Evolutionary conservation across 2,329 filamentous ascomycete species (phyloP).

Genomic region (Lachnellula arida): DNA sequence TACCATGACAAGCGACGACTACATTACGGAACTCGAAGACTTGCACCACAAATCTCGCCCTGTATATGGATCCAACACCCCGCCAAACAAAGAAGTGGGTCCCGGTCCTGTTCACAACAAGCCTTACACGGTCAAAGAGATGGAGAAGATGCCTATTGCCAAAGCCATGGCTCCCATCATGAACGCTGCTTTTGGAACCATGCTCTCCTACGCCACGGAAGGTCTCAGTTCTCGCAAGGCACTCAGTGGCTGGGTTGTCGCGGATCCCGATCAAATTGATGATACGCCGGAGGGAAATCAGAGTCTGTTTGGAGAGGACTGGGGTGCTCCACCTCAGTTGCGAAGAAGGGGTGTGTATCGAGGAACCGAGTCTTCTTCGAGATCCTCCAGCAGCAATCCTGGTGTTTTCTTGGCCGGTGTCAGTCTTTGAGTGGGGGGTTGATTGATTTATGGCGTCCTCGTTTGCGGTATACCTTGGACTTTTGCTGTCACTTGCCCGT

Average conservation of each 20-base stretch:
- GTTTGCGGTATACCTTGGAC: no score
- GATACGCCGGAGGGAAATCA: slow-evolving; percentile 21
- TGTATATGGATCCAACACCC: slow-evolving; percentile 16
- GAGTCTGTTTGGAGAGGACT: slow-evolving; percentile 30
- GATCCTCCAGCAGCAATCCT: no score
- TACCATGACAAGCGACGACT: slow-evolving; percentile 23
- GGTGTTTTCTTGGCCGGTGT: no score
- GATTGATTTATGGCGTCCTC: no score
- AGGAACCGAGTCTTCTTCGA: no score
- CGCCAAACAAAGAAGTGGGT: slow-evolving; percentile 13
- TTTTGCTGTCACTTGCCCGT: no score
- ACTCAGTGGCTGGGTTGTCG: slow-evolving; percentile 20
- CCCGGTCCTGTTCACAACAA: slow-evolving; percentile 6
- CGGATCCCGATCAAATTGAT: slow-evolving; percentile 24
- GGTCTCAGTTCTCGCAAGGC: slow-evolving; percentile 11
- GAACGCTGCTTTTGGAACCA: slow-evolving; percentile 23
- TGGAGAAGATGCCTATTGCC: slow-evolving; percentile 20
- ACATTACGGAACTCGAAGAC: slow-evolving; percentile 19
- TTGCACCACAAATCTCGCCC: slow-evolving; percentile 2
- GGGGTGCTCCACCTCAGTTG: slow-evolving; percentile 14
- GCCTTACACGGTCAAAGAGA: slow-evolving; percentile 19
- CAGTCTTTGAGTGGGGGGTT: no score
- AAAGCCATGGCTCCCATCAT: slow-evolving; percentile 25
- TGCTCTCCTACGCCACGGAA: slow-evolving; percentile 24
- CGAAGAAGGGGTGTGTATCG: neutral